Percentiles rank a stretch among this genome's conserved stretches.
Evolutionary conservation across 1,284 basidiomycete genomes (phyloP).

Genomic region (Malassezia obtusa): DNA sequence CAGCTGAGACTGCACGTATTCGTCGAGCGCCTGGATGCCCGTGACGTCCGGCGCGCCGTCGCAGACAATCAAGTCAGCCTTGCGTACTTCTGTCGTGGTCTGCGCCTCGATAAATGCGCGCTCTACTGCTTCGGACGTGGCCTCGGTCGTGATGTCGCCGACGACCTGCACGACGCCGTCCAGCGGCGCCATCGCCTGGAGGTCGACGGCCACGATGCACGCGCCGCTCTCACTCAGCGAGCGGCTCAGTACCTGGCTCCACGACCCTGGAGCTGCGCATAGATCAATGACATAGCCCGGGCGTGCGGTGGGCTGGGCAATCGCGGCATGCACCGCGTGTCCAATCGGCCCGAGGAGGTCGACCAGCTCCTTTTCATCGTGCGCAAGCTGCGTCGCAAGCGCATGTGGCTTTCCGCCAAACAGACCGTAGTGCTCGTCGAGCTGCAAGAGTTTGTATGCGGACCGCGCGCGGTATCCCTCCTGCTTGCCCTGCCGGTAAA

Average conservation of each 20-base stretch:
- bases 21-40: constrained; percentile 56
- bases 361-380: background rate
- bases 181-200: constrained; percentile 56
- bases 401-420: constrained; percentile 43
- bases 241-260: constrained; percentile 49
- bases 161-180: constrained; percentile 53
- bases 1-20: constrained; percentile 55
- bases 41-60: constrained; percentile 58
- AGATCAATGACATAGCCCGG: constrained; percentile 53
- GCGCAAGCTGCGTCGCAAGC: background rate
- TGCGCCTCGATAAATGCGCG: constrained; percentile 46
- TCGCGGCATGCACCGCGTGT: background rate
- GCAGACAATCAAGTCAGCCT: constrained; percentile 54
- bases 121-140: constrained; percentile 53
- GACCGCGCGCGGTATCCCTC: constrained; percentile 54
- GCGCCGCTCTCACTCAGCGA: constrained; percentile 30
- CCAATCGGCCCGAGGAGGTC: background rate
- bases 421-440: constrained; percentile 54
- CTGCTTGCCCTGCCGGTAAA: constrained; percentile 51
- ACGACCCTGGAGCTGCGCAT: constrained; percentile 55
- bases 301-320: background rate
- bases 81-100: background rate
- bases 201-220: constrained; percentile 54
- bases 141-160: constrained; percentile 55
- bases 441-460: constrained; percentile 53